phyloP scores from a whole-genome alignment of 2,329 filamentous ascomycete species.

The Allantophomopsis lycopodina region DNA sequence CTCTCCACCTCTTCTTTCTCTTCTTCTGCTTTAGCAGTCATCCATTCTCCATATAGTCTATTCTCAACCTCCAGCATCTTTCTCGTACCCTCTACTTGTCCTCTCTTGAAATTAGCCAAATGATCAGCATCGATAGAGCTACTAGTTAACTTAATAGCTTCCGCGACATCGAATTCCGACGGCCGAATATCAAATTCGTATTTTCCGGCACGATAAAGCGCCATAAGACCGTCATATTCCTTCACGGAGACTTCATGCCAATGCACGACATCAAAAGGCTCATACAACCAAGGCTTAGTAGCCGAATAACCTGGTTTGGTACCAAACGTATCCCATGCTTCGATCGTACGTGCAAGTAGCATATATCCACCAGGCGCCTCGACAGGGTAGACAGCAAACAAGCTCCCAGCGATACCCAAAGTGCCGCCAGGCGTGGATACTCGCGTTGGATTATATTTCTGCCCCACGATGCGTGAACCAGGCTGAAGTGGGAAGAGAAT shows the following conservation, averaged over 20 bases:
- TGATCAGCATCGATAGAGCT: slow-evolving; percentile 7
- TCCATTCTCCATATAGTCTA: slow-evolving; percentile 18
- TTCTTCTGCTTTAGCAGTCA: slow-evolving; percentile 8
- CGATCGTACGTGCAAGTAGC: slow-evolving; percentile 20
- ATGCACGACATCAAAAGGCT: slow-evolving; percentile 20
- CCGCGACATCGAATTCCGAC: slow-evolving; percentile 16
- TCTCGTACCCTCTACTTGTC: slow-evolving; percentile 8
- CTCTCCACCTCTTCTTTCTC: slow-evolving; percentile 5
- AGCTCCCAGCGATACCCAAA: slow-evolving; percentile 21
- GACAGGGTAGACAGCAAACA: slow-evolving; percentile 22
- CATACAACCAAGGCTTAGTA: slow-evolving; percentile 21
- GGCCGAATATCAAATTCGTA: slow-evolving; percentile 17
- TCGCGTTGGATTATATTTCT: slow-evolving; percentile 24
- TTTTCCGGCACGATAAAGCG: slow-evolving; percentile 17
- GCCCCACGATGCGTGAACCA: slow-evolving; percentile 5
- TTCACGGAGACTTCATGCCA: slow-evolving; percentile 21
- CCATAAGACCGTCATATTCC: slow-evolving; percentile 16
- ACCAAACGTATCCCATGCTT: slow-evolving; percentile 21
- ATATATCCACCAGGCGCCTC: slow-evolving; percentile 25
- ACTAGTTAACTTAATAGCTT: slow-evolving; percentile 13
- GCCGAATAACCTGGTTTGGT: slow-evolving; percentile 16
- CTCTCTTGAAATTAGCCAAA: slow-evolving; percentile 4
- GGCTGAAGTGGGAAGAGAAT: slow-evolving; percentile 17
- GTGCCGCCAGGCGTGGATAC: slow-evolving; percentile 22
- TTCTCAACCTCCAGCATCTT: slow-evolving; percentile 13